Evolutionary conservation across 73 alveolate genomes (phyloP).

Genomic region (Halteria grandinella): DNA sequence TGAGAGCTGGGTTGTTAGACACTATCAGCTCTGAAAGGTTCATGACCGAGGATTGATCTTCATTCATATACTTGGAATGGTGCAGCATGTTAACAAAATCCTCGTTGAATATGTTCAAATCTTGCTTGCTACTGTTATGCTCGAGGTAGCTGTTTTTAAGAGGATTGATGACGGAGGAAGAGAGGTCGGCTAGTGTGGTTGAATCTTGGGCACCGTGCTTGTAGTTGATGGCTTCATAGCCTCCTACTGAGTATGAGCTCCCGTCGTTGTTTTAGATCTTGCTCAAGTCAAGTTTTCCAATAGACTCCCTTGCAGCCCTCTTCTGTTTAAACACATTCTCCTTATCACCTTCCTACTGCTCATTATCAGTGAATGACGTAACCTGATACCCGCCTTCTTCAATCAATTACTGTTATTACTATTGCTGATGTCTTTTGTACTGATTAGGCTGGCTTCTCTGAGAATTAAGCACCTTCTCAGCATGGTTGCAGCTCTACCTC

Average conservation of each 20-base stretch:
- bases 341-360: background rate
- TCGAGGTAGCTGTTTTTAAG: too few relatives aligned
- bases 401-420: constrained; percentile 19
- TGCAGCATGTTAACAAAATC: too few relatives aligned
- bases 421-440: constrained; percentile 36
- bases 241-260: background rate
- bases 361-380: constrained; percentile 44
- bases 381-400: constrained; percentile 20
- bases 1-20: too few relatives aligned
- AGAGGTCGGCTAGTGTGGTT: background rate
- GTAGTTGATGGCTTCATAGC: background rate
- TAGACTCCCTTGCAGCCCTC: background rate
- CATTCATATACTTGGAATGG: too few relatives aligned
- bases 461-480: constrained; percentile 25
- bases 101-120: too few relatives aligned
- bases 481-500: constrained; percentile 24
- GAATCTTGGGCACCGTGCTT: background rate
- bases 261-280: background rate
- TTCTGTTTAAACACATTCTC: too few relatives aligned
- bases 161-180: background rate
- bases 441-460: background rate
- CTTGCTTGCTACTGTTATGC: too few relatives aligned
- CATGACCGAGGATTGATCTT: too few relatives aligned
- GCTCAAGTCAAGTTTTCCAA: background rate
- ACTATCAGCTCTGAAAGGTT: too few relatives aligned